Conservation (phyloP, 2,329 filamentous ascomycete species). For the Hymenoscyphus infarciens region DNA sequence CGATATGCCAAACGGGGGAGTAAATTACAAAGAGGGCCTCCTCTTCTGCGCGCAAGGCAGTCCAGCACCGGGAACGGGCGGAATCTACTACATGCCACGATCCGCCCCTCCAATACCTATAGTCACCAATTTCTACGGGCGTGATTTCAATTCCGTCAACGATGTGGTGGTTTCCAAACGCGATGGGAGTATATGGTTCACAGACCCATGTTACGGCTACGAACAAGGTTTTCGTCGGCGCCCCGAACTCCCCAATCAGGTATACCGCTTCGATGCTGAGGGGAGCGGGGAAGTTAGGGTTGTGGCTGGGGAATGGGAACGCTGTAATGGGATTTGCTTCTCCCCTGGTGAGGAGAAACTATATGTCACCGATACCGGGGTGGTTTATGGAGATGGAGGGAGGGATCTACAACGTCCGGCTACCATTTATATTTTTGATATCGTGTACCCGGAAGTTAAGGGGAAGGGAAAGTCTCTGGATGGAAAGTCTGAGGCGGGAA, state of each 20-base stretch:
- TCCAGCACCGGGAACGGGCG: conserved; percentile 23
- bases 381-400: conserved; percentile 32
- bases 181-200: conserved; percentile 48
- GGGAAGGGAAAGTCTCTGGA: too few relatives aligned
- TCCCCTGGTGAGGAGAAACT: conserved; percentile 38
- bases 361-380: conserved; percentile 44
- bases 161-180: conserved; percentile 38
- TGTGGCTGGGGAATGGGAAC: conserved; percentile 45
- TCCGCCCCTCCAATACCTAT: conserved; percentile 30
- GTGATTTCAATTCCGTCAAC: conserved; percentile 47
- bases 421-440: conserved; percentile 48
- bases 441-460: conserved; percentile 25
- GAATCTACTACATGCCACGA: conserved; percentile 32
- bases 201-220: conserved; percentile 44
- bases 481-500: too few relatives aligned
- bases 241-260: conserved; percentile 45
- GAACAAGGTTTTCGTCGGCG: conserved; percentile 43
- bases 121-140: conserved; percentile 43
- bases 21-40: conserved; percentile 41
- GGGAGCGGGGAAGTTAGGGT: conserved; percentile 42
- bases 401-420: conserved; percentile 30
- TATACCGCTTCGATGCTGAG: conserved; percentile 45
- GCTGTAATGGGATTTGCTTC: conserved; percentile 39
- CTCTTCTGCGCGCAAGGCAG: conserved; percentile 43
- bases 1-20: conserved; percentile 43